Evolutionary conservation across 2,329 filamentous ascomycete genomes (phyloP).

Genomic region (Botrytis paeoniae): DNA sequence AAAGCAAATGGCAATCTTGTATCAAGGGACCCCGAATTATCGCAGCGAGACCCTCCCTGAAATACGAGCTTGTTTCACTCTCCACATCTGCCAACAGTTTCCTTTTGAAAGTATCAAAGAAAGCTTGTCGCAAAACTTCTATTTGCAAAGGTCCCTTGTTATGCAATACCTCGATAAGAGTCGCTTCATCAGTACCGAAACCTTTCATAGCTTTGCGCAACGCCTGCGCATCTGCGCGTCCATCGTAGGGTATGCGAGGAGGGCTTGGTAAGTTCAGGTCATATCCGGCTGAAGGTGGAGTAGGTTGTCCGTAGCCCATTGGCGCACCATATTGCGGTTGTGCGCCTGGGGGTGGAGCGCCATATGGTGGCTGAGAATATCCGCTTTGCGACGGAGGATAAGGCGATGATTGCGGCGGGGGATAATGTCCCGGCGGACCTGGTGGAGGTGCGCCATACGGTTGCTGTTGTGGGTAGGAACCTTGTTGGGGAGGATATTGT

Average conservation of each 20-base stretch:
- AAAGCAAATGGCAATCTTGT: slow-evolving; percentile 69
- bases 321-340: slow-evolving; percentile 23
- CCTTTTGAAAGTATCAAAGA: slow-evolving; percentile 60
- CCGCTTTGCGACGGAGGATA: slow-evolving; percentile 30
- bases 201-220: slow-evolving; percentile 87
- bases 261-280: slow-evolving; percentile 48
- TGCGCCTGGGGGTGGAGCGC: slow-evolving; percentile 36
- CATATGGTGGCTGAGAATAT: slow-evolving; percentile 21
- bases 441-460: slow-evolving; percentile 42
- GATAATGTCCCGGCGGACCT: slow-evolving; percentile 21
- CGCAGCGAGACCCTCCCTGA: slow-evolving; percentile 71
- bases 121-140: slow-evolving; percentile 64
- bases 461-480: slow-evolving; percentile 43
- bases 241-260: slow-evolving; percentile 68
- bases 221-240: slow-evolving; percentile 63
- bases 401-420: slow-evolving; percentile 48
- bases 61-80: slow-evolving; percentile 72
- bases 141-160: slow-evolving; percentile 77
- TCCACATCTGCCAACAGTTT: slow-evolving; percentile 73
- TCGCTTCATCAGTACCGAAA: slow-evolving; percentile 82
- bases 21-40: slow-evolving; percentile 75
- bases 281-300: slow-evolving; percentile 71
- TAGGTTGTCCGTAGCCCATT: slow-evolving; percentile 44
- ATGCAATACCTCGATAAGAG: slow-evolving; percentile 67
- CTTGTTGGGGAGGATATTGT: slow-evolving; percentile 20